Evolutionary conservation across 768 basidiomycete species (phyloP), one percentile per base, ranked within the genome.

Genomic region (Mycena indigotica): DNA sequence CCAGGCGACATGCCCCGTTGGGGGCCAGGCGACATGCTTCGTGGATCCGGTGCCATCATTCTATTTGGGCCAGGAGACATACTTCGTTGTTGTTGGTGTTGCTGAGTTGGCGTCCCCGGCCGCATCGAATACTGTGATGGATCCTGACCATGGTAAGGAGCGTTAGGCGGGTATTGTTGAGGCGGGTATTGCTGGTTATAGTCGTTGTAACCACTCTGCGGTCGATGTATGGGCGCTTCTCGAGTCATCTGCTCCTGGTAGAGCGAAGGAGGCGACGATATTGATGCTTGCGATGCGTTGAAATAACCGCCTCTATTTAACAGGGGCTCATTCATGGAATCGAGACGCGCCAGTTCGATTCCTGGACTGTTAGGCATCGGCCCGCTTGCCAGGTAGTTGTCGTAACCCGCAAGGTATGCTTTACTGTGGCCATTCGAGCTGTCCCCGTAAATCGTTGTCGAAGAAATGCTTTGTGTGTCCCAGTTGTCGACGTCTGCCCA

Each of bases 391-490:
- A 87, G 74, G 67, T 90, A 91, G 10, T 71, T 72, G 28, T 86
- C 83, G 65, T 84, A 88, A 15, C 77, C 82, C 17, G 75, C 73
- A 71, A 56, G 76, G 50, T 80, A 72, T 58, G 74, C 76, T 35
- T 73, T 74, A 12, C 75, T 73, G 60, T 78, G 80, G 41, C 75
- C 68, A 17, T 73, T 77, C 1, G 73, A 69, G 21, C 73, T 73
- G 52, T 82, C 80, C 30, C 66, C 70, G 45, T 88, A 74, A 46
- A 86, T 66, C 25, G 77, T 80, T 0, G 81, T 78, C 10, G 87
- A 86, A 5, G 85, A 80, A 62, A 93, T 77, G 0, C 91, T 93
- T 6, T 86, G 84, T 44, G 80, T 79, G 64, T 97, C 95, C 93
- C 91, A 96, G 65, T 95, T 48, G 25, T 48, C 46, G 12, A 12